These are phyloP conservation scores for Diutina mesorugosa DNA, from an alignment of 1,139 yeast genomes.

Conservation along the genomic window DNA sequence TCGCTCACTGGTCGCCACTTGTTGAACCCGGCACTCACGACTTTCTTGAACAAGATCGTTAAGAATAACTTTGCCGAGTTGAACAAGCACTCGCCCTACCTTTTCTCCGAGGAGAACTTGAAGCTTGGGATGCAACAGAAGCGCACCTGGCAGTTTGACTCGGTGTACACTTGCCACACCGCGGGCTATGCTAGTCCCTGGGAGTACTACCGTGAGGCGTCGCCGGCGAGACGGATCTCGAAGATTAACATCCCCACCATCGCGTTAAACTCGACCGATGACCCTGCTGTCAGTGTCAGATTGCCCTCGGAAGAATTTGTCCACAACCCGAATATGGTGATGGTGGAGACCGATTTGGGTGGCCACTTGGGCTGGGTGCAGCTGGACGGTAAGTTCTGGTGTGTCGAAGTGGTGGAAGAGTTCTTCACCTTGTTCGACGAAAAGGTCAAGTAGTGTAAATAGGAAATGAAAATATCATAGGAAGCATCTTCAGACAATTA, in stretches of 20 bases:
- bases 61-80: constrained; percentile 50
- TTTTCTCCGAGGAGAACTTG: constrained; percentile 20
- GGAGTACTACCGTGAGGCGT: constrained; percentile 63
- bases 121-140: constrained; percentile 18
- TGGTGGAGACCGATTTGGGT: constrained; percentile 37
- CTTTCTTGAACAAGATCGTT: constrained; percentile 49
- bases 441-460: not conserved
- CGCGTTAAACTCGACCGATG: constrained; percentile 63
- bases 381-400: constrained; percentile 59
- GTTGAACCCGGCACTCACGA: constrained; percentile 56
- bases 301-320: constrained; percentile 17
- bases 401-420: constrained; percentile 47
- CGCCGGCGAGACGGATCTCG: constrained; percentile 46
- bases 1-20: constrained; percentile 50
- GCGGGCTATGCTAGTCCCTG: constrained; percentile 60
- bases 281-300: constrained; percentile 60
- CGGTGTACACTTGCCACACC: constrained; percentile 54
- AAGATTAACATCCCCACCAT: constrained; percentile 55
- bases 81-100: constrained; percentile 18
- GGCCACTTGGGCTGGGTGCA: constrained; percentile 54
- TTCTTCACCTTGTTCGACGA: constrained; percentile 24
- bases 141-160: constrained; percentile 48
- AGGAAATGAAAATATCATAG: not conserved
- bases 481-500: not conserved
- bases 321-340: constrained; percentile 19